These are phyloP conservation scores for Oryza nivara DNA, from an alignment of 176 grass and related monocot species.

Conservation along the genomic window DNA sequence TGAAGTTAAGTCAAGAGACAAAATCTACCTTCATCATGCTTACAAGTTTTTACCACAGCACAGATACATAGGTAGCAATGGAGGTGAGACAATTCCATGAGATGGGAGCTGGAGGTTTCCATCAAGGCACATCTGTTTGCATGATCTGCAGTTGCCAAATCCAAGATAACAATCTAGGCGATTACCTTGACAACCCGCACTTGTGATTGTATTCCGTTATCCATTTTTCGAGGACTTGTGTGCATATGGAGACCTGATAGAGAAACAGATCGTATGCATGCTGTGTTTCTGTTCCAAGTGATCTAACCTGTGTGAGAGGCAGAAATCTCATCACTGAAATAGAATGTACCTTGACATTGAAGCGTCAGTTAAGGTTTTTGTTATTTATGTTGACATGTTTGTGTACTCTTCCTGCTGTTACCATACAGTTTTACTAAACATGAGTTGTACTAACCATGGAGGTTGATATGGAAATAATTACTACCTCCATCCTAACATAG, in stretches of 20 bases:
- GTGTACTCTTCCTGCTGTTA: neutral
- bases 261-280: conserved; percentile 17
- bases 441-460: neutral
- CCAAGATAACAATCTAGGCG: neutral
- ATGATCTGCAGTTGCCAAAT: conserved; percentile 3
- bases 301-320: neutral
- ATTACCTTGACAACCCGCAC: conserved; percentile 2
- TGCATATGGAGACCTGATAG: conserved; percentile 7
- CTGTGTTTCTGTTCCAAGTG: conserved; percentile 6
- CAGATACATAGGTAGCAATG: conserved; percentile 23
- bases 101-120: conserved; percentile 11
- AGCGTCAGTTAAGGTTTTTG: neutral
- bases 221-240: neutral
- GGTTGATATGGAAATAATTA: no score
- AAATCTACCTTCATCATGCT: neutral
- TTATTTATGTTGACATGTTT: neutral
- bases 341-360: neutral
- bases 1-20: neutral
- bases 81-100: neutral
- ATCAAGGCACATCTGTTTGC: conserved; percentile 11
- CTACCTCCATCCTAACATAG: no score
- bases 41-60: conserved; percentile 12
- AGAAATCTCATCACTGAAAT: neutral
- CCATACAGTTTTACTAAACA: neutral
- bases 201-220: neutral